Evolutionary conservation across 176 grass and related monocot genomes (phyloP), one percentile per base, ranked within the genome.

Genomic region (Triticum urartu): DNA sequence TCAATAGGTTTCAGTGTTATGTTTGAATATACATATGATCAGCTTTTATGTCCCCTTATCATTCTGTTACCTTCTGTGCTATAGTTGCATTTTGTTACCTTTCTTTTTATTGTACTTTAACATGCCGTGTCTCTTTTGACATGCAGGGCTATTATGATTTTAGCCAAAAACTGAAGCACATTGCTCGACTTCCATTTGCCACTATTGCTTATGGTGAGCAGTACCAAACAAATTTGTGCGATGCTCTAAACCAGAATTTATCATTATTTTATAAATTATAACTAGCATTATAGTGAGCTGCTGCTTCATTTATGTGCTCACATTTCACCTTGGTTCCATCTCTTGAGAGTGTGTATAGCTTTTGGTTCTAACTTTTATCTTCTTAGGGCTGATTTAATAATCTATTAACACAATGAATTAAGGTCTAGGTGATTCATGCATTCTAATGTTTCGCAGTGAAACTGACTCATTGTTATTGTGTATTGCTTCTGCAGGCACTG

Each of bases 101-200:
- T 5, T n/a, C 11, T 17, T 20, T 54, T 79, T 40, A 74, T 50
- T 48, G 43, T 42, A 59, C 13, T 22, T 82, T 30, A 78, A 45
- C 12, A 50, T 7, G 18, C 33, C 38, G 34, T 0, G 7, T 30
- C 32, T 72, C 39, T 56, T 87, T 86, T 98, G 36, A 38, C 48
- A 60, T 85, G 83, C 85, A 98, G 93, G 93, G 96, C 7, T 95
- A 95, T 91, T 98, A 98, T 6, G 79, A 91, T 82, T 98, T 98
- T 86, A 98, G 96, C 75, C 91, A 98, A 87, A 98, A 89, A 86
- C 68, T 95, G 75, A 98, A 98, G 86, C 75, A 50, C 76, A 86
- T 92, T 89, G 82, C 93, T 69, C 96, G 91, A 43, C 82, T 95
- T 92, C 96, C 93, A 45, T 98, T 98, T 92, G 75, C 84, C 39